Evolutionary conservation across 2,329 filamentous ascomycete genomes (phyloP).

Genomic region (Coniochaeta pulveracea): DNA sequence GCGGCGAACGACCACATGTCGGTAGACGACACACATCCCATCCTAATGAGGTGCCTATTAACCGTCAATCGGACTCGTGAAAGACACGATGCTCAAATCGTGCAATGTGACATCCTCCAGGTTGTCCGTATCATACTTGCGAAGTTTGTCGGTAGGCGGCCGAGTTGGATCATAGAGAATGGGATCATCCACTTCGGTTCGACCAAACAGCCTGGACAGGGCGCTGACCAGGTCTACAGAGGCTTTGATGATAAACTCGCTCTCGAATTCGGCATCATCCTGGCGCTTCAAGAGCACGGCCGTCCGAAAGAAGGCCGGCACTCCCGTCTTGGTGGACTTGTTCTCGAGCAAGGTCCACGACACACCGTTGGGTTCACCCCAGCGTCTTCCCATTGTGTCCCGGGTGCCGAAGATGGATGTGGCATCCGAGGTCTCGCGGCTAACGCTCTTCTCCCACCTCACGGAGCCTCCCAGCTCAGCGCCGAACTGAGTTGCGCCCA

Average conservation of each 20-base stretch:
- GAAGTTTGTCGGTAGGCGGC: conserved; percentile 9
- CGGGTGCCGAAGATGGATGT: conserved; percentile 12
- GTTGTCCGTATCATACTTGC: conserved; percentile 9
- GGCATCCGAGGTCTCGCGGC: conserved; percentile 9
- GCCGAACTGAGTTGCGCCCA: conserved; percentile 5
- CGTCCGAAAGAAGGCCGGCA: conserved; percentile 11
- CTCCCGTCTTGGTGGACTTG: conserved; percentile 10
- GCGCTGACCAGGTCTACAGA: conserved; percentile 11
- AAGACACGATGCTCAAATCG: conserved; percentile 1
- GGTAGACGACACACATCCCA: no score
- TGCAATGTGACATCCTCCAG: conserved; percentile 8
- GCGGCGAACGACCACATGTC: no score
- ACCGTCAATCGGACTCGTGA: background rate
- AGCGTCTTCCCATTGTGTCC: conserved; percentile 10
- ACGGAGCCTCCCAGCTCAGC: conserved; percentile 8
- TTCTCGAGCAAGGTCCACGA: conserved; percentile 17
- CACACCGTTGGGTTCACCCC: conserved; percentile 9
- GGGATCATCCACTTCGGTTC: conserved; percentile 10
- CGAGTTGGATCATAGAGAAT: conserved; percentile 10
- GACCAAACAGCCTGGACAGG: conserved; percentile 15
- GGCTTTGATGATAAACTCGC: conserved; percentile 15
- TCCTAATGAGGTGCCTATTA: no score
- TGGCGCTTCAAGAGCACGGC: conserved; percentile 14
- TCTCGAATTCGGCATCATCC: conserved; percentile 16
- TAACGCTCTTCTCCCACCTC: conserved; percentile 13